A percentile compares a stretch with the other conserved stretches of the same genome.
Evolutionary conservation across 768 basidiomycete genomes (phyloP).

Genomic region (Gloeostereum incarnatum): DNA sequence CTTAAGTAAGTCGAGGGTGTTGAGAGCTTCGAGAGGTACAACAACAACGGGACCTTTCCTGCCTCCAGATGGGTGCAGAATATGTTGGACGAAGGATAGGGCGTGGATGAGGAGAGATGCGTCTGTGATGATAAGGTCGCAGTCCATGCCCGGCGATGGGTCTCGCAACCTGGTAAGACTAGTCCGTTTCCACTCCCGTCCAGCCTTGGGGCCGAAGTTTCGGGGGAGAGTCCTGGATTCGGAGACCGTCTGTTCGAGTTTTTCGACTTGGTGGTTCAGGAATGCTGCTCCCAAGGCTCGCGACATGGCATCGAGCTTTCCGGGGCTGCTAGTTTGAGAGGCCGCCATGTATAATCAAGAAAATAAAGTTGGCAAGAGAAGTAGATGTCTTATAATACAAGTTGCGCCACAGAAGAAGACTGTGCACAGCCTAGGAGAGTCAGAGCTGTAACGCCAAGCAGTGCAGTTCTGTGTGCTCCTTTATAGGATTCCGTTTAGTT

Average conservation of each 20-base stretch:
- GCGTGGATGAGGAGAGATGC: constrained; percentile 78
- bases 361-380: too few relatives aligned
- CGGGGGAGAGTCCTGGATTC: constrained; percentile 36
- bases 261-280: constrained; percentile 80
- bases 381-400: too few relatives aligned
- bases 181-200: too few relatives aligned
- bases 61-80: too few relatives aligned
- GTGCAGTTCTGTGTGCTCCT: too few relatives aligned
- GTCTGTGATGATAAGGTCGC: constrained; percentile 70
- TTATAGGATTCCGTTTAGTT: too few relatives aligned
- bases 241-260: constrained; percentile 70
- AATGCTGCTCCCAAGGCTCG: constrained; percentile 83
- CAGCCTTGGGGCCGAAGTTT: constrained; percentile 60
- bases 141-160: constrained; percentile 57
- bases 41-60: constrained; percentile 68
- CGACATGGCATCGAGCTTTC: constrained; percentile 84
- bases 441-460: too few relatives aligned
- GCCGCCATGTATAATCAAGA: too few relatives aligned
- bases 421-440: too few relatives aligned
- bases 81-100: constrained; percentile 69
- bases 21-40: constrained; percentile 84
- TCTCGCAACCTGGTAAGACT: too few relatives aligned
- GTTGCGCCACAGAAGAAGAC: too few relatives aligned
- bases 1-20: constrained; percentile 88
- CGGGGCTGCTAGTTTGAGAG: too few relatives aligned